phyloP scores from a whole-genome alignment of 2,329 filamentous ascomycete species.

The Fusarium armeniacum region DNA sequence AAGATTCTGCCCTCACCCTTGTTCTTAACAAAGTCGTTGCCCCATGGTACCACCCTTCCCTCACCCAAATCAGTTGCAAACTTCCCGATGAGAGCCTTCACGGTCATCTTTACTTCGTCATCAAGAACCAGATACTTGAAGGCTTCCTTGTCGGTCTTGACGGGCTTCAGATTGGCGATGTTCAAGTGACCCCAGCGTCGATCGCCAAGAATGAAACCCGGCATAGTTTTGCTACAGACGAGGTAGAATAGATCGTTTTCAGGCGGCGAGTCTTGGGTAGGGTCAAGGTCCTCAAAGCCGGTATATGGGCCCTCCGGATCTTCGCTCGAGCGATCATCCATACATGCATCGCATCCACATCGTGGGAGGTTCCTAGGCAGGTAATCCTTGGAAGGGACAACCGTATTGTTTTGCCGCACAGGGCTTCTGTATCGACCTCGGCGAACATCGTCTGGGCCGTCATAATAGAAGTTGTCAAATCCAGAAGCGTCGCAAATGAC shows the following conservation, averaged over 20 bases:
- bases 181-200: slow-evolving; percentile 62
- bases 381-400: slow-evolving; percentile 51
- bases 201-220: slow-evolving; percentile 62
- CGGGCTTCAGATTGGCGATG: slow-evolving; percentile 56
- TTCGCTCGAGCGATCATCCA: slow-evolving; percentile 30
- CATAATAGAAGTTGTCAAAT: slow-evolving; percentile 54
- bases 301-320: slow-evolving; percentile 53
- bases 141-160: slow-evolving; percentile 62
- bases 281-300: slow-evolving; percentile 59
- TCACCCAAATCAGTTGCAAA: slow-evolving; percentile 57
- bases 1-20: slow-evolving; percentile 66
- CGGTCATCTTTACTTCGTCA: slow-evolving; percentile 62
- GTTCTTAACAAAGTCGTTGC: slow-evolving; percentile 63
- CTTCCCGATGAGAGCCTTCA: slow-evolving; percentile 63
- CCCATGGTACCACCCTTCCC: slow-evolving; percentile 60
- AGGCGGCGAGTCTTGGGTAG: slow-evolving; percentile 55
- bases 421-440: slow-evolving; percentile 33
- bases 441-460: slow-evolving; percentile 45
- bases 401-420: slow-evolving; percentile 24
- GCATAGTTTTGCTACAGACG: slow-evolving; percentile 60
- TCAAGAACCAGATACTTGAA: slow-evolving; percentile 66
- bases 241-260: slow-evolving; percentile 61
- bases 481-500: slow-evolving; percentile 62
- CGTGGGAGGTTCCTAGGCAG: slow-evolving; percentile 59
- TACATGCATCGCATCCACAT: slow-evolving; percentile 60